Evolutionary conservation across 164 flowering plant species (phyloP), one percentile per base, ranked within the genome.

Genomic region (Dillenia turbinata): DNA sequence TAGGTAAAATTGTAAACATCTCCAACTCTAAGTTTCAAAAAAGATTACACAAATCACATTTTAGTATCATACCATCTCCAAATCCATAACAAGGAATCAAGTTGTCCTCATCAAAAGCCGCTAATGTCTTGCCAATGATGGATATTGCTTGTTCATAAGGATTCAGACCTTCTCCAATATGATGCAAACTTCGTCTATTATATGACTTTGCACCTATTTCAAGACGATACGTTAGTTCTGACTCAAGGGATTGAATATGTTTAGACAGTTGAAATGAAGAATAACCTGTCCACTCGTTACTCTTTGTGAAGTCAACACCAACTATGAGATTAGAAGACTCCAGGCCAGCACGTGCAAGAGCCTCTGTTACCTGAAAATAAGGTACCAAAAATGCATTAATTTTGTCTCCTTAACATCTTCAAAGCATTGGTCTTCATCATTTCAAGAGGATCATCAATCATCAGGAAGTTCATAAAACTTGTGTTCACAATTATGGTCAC

Each of bases 31-130:
- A 2, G 33, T 26, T 26, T 26, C 33, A 26, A 26, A 26, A 26
- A 26, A 2, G 33, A 26, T 26, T 26, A 26, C 5, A 26, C 5
- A 26, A 26, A 26, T 26, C 33, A 26, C 33, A 26, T 26, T 26
- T 26, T 26, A 26, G 5, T 26, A 26, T 26, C 33, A 9, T 75
- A 87, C 93, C 90, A 70, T 92, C 81, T 65, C 80, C 92, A 81
- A 86, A 86, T 49, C 92, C 92, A 65, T 60, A 86, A 69, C 87
- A 86, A 2, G 92, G 92, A 24, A 86, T 86, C 69, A 82, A 73
- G 66, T 82, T 84, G 68, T 86, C 91, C 54, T 85, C 88, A 45
- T 86, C 88, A 69, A 86, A 86, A 61, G 79, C 79, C 49, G 82
- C 81, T 54, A 86, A 71, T 10, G 91, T 86, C 62, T 75, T 79